Conservation (phyloP, 2,329 filamentous ascomycete species). For the Ophiostoma angusticollis region DNA sequence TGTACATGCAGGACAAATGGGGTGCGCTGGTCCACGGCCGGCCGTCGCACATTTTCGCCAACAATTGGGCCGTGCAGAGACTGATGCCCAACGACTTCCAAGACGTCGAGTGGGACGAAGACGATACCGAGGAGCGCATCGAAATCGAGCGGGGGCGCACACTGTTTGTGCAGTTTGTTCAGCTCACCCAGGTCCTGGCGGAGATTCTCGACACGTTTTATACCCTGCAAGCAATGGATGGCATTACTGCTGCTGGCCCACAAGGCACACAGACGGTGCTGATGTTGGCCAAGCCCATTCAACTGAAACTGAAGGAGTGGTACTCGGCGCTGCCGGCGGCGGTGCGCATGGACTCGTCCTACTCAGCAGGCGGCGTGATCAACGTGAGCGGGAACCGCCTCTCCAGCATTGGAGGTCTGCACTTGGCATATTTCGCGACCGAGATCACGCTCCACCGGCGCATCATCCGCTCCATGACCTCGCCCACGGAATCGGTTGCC, state of each 20-base stretch:
- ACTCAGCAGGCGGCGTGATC: slow-evolving; percentile 24
- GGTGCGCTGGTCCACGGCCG: slow-evolving; percentile 73
- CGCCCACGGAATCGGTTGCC: slow-evolving; percentile 26
- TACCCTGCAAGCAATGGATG: slow-evolving; percentile 61
- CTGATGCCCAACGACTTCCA: slow-evolving; percentile 59
- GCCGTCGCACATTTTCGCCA: slow-evolving; percentile 58
- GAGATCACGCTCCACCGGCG: slow-evolving; percentile 88
- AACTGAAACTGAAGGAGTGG: slow-evolving; percentile 74
- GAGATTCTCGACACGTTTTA: slow-evolving; percentile 78
- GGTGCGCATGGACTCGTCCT: slow-evolving; percentile 54
- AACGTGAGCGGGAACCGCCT: slow-evolving; percentile 31
- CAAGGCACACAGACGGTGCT: slow-evolving; percentile 63
- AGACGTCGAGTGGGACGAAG: slow-evolving; percentile 55
- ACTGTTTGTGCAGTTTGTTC: slow-evolving; percentile 63
- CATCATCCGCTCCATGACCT: slow-evolving; percentile 68
- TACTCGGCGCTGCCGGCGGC: slow-evolving; percentile 53
- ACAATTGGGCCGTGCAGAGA: slow-evolving; percentile 64
- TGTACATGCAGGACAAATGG: slow-evolving; percentile 62
- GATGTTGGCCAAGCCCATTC: slow-evolving; percentile 66
- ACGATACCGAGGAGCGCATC: slow-evolving; percentile 46
- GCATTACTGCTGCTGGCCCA: slow-evolving; percentile 50
- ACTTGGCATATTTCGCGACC: slow-evolving; percentile 84
- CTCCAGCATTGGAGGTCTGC: slow-evolving; percentile 61
- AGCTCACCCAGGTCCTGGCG: slow-evolving; percentile 60
- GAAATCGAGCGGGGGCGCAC: slow-evolving; percentile 56